Base-by-base conservation (phyloP, 768 basidiomycete genomes). In the Lactifluus subvellereus region DNA sequence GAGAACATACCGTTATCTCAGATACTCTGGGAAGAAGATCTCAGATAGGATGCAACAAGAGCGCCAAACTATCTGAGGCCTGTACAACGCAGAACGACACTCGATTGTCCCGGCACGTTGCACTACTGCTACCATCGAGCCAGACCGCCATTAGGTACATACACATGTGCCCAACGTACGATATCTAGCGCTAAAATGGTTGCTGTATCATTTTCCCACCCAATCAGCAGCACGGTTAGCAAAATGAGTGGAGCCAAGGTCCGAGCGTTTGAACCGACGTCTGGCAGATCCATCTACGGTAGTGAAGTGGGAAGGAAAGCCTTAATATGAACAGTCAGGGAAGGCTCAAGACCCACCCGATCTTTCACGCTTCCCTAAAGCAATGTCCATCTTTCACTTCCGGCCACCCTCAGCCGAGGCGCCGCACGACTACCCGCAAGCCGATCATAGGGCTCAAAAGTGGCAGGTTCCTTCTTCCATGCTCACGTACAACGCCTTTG, bases 361-460 rank as follows among this genome's bases (percentile, higher is more conserved):
- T 50, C 37, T 2, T 4, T 9, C 22, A 32, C 37, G 9, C 14
- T 35, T 59, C 47, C 54, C 47, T 8, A 47, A 47, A 37, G 14
- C 33, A 16, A 43, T 40, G 38, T 0, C 10, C 38, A 40, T 13
- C 4, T 13, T 42, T 43, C 35, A 48, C 33, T 20, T 27, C n/a
- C 32, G 1, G 18, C 9, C 47, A 11, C 37, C 20, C 35, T 11
- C 52, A 30, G 42, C 18, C n/a, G 50, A 57, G 37, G 42, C 55
- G 16, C 35, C 55, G 16, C 35, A 53, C 32, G 16, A 54, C 37
- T 4, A 7, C 57, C 47, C 45, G 57, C 57, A 49, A 32, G 62
- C 58, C 58, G 58, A 64, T 59, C 58, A 60, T n/a, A 51, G n/a
- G 37, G 9, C 57, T 40, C 47, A 40, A 57, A 63, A 22, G 52